Evolutionary conservation across 1,284 basidiomycete species (phyloP).

Genomic region (Boletus albobrunnescens): DNA sequence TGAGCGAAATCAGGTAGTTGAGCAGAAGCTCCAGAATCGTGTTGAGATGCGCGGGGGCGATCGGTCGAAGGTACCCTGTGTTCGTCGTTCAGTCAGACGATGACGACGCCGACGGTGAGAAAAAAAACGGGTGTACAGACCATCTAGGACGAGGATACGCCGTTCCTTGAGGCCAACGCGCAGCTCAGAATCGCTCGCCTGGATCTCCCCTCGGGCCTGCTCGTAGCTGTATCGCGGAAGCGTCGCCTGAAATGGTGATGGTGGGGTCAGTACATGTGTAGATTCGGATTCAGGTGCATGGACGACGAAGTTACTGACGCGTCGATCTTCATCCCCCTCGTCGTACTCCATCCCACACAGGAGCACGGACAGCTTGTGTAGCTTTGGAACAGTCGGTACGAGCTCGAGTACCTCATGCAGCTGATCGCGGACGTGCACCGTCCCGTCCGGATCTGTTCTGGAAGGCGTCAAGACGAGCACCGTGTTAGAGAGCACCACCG

Average conservation of each 20-base stretch:
- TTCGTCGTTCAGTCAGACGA: neutral
- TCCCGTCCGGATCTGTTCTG: conserved; percentile 34
- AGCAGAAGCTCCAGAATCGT: conserved; percentile 72
- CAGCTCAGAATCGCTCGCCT: conserved; percentile 76
- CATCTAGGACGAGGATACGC: conserved; percentile 69
- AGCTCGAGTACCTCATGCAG: conserved; percentile 78
- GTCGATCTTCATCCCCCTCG: conserved; percentile 50
- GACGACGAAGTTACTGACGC: conserved; percentile 23
- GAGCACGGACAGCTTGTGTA: conserved; percentile 63
- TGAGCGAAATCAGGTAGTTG: conserved; percentile 60
- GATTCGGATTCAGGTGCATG: too few species aligned
- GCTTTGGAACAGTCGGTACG: conserved; percentile 63
- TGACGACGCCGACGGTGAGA: neutral
- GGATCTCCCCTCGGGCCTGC: conserved; percentile 61
- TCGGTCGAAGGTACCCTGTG: conserved; percentile 63
- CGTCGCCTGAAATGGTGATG: conserved; percentile 20
- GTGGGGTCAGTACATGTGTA: too few species aligned
- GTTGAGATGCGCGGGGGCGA: conserved; percentile 61
- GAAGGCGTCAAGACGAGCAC: conserved; percentile 68
- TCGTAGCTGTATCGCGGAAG: conserved; percentile 48
- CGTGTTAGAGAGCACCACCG: conserved; percentile 82
- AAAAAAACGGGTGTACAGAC: conserved; percentile 36
- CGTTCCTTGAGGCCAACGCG: conserved; percentile 57
- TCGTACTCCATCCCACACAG: conserved; percentile 68
- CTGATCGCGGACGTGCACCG: conserved; percentile 63